These are phyloP conservation scores for Schizopora paradoxa DNA, from an alignment of 1,284 basidiomycete species.

Conservation along the genomic window DNA sequence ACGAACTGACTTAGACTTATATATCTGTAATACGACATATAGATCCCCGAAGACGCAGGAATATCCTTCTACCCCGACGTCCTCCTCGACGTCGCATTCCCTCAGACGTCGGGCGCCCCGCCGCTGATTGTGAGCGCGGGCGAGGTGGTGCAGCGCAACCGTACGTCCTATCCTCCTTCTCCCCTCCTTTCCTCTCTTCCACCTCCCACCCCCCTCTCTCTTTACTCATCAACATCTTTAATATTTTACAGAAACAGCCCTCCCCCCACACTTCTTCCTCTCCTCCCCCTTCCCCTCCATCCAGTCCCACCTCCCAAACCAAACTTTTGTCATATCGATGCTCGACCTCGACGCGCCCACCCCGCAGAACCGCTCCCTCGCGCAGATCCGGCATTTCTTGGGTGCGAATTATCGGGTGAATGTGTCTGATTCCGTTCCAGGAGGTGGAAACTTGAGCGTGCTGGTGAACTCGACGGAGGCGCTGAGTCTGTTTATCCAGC, in stretches of 20 bases:
- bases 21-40: too few relatives aligned
- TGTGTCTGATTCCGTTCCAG: too few relatives aligned
- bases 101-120: conserved; percentile 26
- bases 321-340: conserved; percentile 40
- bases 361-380: conserved; percentile 36
- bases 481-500: conserved; percentile 40
- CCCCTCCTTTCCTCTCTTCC: neutral
- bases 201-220: too few relatives aligned
- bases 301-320: too few relatives aligned
- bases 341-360: conserved; percentile 49
- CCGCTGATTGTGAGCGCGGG: conserved; percentile 35
- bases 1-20: too few relatives aligned
- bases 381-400: conserved; percentile 47
- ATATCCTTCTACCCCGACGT: conserved; percentile 33
- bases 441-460: conserved; percentile 6
- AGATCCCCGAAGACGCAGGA: conserved; percentile 31
- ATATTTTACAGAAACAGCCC: conserved; percentile 43
- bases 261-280: conserved; percentile 37
- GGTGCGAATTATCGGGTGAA: conserved; percentile 37
- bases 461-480: conserved; percentile 41
- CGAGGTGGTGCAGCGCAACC: conserved; percentile 35
- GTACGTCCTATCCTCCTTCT: conserved; percentile 21
- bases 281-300: too few relatives aligned
- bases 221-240: too few relatives aligned
- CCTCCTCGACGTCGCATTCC: conserved; percentile 34